Evolutionary conservation across 257 asterid species (phyloP).

Genomic region (Gardenia jasminoides): DNA sequence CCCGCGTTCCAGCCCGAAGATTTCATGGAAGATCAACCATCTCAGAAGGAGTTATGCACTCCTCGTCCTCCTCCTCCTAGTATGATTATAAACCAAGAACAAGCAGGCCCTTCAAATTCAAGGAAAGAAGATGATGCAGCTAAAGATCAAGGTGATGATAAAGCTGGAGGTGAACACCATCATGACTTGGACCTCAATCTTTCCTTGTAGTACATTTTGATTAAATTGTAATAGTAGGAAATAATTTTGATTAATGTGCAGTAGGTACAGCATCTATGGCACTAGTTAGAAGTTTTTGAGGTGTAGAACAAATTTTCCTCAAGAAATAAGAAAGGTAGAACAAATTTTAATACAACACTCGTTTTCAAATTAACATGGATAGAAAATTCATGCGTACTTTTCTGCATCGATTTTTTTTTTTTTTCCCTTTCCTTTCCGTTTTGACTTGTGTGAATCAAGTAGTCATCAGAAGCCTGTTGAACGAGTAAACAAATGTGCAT

Average conservation of each 20-base stretch:
- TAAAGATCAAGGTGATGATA: neutral
- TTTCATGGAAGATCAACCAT: conserved; percentile 24
- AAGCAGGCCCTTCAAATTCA: conserved; percentile 14
- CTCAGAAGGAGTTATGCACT: neutral
- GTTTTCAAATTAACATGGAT: no score
- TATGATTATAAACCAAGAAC: neutral
- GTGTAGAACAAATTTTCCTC: no score
- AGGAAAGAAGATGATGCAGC: conserved; percentile 2
- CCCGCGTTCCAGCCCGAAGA: conserved; percentile 29
- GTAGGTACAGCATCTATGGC: no score
- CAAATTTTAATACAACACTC: no score
- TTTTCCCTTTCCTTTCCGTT: no score
- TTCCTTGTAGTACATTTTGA: conserved; percentile 18
- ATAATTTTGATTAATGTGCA: no score
- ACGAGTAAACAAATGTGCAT: neutral
- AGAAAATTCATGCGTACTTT: no score
- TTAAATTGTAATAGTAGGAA: neutral
- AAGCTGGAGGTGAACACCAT: conserved; percentile 1
- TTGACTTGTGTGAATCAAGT: no score
- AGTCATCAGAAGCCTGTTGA: neutral
- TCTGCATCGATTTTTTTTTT: no score
- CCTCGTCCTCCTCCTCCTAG: neutral
- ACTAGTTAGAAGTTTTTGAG: no score
- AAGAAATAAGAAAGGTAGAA: no score
- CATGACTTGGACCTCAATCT: conserved; percentile 39